Base-by-base conservation (phyloP, 169 alveolate genomes). In the Babesia caballi region DNA sequence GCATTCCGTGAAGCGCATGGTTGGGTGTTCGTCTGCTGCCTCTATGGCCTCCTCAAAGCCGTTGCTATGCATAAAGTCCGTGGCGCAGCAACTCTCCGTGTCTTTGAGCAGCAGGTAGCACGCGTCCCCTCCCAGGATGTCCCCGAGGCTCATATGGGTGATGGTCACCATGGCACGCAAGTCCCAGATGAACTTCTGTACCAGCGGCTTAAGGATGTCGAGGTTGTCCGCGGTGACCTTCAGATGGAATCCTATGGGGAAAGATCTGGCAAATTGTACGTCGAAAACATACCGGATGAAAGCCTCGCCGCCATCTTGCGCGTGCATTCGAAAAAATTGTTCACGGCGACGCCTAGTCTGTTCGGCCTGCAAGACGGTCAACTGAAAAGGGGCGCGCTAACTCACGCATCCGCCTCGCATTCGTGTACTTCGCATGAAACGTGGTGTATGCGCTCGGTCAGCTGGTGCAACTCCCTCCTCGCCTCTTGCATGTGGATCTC, bases 101-200 rank as follows among this genome's bases (percentile, higher is more conserved):
- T 2, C 27, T 14, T 11, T n/a, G 49, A 61, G 27, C 51, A 78
- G 33, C 23, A 7, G 8, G 19, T 21, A 6, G 40, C 87, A 78
- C 8, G 27, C 58, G 3, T 0, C 12, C 21, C 9, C 19, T 32
- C 87, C 82, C 19, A 78, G 28, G 0, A 78, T 36, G 33, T 78
- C 87, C 17, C 77, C 81, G 19, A 78, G 46, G 9, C 40, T 59
- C 14, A 56, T 19, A 25, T 15, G n/a, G 8, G 87, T 50, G 14
- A 58, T 67, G 9, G 54, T 17, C 36, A n/a, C 35, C 17, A 61
- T 44, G 15, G 46, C 8, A 12, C 4, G 4, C 38, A 68, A 21
- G n/a, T 23, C n/a, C 17, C n/a, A 14, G 17, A 3, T 5, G 32
- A 78, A 35, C 9, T 33, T 23, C 3, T 54, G 53, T 9, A 56